Evolutionary conservation across 2,329 filamentous ascomycete genomes (phyloP).

Genomic region (Didymella pinodella): DNA sequence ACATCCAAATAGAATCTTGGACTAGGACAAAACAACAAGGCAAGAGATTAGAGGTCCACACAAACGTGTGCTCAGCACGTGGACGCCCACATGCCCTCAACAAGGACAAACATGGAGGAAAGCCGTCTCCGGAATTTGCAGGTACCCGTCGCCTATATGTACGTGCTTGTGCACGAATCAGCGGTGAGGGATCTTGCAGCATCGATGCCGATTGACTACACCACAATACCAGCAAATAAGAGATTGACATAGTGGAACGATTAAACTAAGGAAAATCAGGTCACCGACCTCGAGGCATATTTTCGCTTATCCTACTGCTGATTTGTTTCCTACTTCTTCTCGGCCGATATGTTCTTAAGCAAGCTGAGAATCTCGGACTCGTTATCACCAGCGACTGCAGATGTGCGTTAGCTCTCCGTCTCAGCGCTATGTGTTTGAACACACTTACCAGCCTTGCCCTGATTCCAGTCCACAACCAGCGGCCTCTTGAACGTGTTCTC

Average conservation of each 20-base stretch:
- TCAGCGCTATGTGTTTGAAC: neutral
- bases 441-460: conserved; percentile 74
- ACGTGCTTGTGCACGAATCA: conserved; percentile 3
- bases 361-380: conserved; percentile 91
- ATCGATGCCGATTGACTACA: neutral
- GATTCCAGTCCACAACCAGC: conserved; percentile 89
- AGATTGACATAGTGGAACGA: neutral
- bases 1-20: neutral
- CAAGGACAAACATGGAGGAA: neutral
- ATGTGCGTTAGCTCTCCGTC: conserved; percentile 16
- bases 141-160: conserved; percentile 26
- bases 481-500: conserved; percentile 75
- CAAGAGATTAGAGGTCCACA: neutral
- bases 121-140: conserved; percentile 20
- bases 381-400: conserved; percentile 71
- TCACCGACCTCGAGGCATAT: conserved; percentile 2
- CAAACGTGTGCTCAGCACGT: neutral
- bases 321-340: conserved; percentile 12
- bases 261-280: neutral
- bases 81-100: neutral
- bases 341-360: conserved; percentile 64
- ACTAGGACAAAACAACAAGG: neutral
- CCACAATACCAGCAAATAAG: neutral
- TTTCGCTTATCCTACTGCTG: conserved; percentile 3
- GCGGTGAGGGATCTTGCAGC: conserved; percentile 12